Base-by-base conservation (phyloP, 2,329 filamentous ascomycete genomes). In the Metarhizium album region DNA sequence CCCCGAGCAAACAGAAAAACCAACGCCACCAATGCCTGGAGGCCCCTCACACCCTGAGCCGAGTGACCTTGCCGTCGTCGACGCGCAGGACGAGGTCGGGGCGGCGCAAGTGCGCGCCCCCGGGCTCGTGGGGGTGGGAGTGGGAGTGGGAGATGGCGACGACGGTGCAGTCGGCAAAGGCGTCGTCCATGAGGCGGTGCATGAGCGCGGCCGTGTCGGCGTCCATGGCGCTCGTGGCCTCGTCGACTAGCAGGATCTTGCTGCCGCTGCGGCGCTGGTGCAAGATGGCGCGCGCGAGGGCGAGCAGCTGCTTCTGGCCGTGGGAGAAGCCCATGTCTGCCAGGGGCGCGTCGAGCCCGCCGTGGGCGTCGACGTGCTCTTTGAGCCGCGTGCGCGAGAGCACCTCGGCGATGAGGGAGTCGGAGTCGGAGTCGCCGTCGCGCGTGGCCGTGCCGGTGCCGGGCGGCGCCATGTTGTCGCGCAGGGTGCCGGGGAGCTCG, bases 291-390 rank as follows among this genome's bases (percentile, higher is more conserved):
- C 58, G 52, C 2, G 53, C 53, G 3, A 59, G 48, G 14, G 51
- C 52, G 11, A 58, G 24, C 3, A 57, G 50, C 48, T 58, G 57
- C 42, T 51, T 51, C 42, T 60, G 52, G 1, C 58, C 56, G 9
- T 49, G 46, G 9, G 53, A 58, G 18, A 59, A 38, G 3, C 48
- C 42, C 42, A 55, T 33, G 13, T 47, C 27, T 3, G 48, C 49
- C 2, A 60, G 33, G 1, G 54, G 52, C 1, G 45, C 49, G 27
- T 55, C 48, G 1, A 60, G 46, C 2, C 58, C 52, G 5, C 55
- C 56, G 1, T 27, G 46, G 0, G 52, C 27, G 1, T 38, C 40
- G 22, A 58, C 43, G 7, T 45, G 23, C 3, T 47, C 33, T 49
- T 47, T 52, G 0, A 60, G 52, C 2, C 53, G 50, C 7, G 57